Percentiles rank a stretch among this genome's conserved stretches.
phyloP scores from a whole-genome alignment of 2,329 filamentous ascomycete species.

The Paramyrothecium sp. region DNA sequence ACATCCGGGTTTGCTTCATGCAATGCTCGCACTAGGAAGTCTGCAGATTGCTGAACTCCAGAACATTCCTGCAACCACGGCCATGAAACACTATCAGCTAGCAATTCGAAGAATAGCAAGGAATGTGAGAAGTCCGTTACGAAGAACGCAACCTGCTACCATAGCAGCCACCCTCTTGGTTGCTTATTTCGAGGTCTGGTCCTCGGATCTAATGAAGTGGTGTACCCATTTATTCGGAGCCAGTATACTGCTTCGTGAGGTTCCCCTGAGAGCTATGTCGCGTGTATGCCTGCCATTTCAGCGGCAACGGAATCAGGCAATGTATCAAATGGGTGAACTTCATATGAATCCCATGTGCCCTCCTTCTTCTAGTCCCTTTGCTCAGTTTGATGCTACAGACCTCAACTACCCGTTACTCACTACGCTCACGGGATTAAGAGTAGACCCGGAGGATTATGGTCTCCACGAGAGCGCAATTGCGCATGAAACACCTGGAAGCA shows the following conservation, averaged over 20 bases:
- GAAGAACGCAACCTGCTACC: conserved; percentile 74
- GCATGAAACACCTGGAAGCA: conserved; percentile 14
- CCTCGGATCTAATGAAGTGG: conserved; percentile 94
- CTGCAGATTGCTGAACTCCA: conserved; percentile 86
- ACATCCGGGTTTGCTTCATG: conserved; percentile 84
- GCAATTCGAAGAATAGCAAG: conserved; percentile 76
- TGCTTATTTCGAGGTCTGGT: conserved; percentile 92
- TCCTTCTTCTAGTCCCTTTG: conserved; percentile 21
- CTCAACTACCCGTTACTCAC: conserved; percentile 41
- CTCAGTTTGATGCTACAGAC: conserved; percentile 19
- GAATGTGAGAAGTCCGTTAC: conserved; percentile 67
- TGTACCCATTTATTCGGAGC: conserved; percentile 87
- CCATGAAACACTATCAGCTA: conserved; percentile 88
- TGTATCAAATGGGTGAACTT: conserved; percentile 34
- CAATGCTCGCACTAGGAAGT: conserved; percentile 83
- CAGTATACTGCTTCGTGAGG: conserved; percentile 77
- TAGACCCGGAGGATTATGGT: conserved; percentile 37
- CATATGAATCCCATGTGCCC: conserved; percentile 16
- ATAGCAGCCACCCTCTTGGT: conserved; percentile 85
- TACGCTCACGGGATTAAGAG: conserved; percentile 36
- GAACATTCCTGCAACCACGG: conserved; percentile 70
- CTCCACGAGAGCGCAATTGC: conserved; percentile 25
- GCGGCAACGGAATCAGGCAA: conserved; percentile 30
- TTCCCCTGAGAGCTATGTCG: conserved; percentile 74
- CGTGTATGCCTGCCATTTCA: conserved; percentile 66